Percentiles rank a stretch among this genome's conserved stretches.
Evolutionary conservation across 208 protist genomes (phyloP).

Genomic region (Leishmania braziliensis): DNA sequence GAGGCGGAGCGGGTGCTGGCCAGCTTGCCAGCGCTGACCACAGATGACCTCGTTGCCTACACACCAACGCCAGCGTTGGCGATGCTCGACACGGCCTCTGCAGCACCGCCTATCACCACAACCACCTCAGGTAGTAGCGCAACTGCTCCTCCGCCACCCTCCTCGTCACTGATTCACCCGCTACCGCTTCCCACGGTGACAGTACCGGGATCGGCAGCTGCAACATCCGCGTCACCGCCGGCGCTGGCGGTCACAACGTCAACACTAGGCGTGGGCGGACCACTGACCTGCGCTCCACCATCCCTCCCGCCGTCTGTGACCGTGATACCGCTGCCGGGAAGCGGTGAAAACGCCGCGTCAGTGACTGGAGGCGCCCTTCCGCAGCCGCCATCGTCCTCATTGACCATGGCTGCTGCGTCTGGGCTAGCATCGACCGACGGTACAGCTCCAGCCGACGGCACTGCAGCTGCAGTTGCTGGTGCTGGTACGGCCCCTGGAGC

Average conservation of each 20-base stretch:
- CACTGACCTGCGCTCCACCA: constrained; percentile 4
- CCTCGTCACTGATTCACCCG: background rate
- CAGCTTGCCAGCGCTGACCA: constrained; percentile 19
- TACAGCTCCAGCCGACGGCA: background rate
- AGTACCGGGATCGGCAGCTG: background rate
- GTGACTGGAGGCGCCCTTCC: background rate
- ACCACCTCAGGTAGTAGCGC: background rate
- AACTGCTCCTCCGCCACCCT: constrained; percentile 3
- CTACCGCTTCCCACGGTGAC: background rate
- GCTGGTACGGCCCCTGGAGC: background rate
- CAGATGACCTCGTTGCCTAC: constrained; percentile 23
- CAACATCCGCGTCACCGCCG: constrained; percentile 5
- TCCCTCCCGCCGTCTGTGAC: background rate
- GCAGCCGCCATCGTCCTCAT: background rate
- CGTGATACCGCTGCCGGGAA: background rate
- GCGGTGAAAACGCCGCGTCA: background rate
- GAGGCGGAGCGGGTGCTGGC: constrained; percentile 36
- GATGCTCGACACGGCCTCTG: background rate
- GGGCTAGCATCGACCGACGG: background rate
- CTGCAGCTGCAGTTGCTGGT: background rate
- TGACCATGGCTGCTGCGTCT: background rate
- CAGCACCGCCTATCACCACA: background rate
- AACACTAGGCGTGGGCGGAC: constrained; percentile 28
- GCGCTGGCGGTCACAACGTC: constrained; percentile 19
- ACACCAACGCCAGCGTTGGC: constrained; percentile 3